Conservation (phyloP, 371 early-diverging fungal species). For the Rhizopus arrhizus region DNA sequence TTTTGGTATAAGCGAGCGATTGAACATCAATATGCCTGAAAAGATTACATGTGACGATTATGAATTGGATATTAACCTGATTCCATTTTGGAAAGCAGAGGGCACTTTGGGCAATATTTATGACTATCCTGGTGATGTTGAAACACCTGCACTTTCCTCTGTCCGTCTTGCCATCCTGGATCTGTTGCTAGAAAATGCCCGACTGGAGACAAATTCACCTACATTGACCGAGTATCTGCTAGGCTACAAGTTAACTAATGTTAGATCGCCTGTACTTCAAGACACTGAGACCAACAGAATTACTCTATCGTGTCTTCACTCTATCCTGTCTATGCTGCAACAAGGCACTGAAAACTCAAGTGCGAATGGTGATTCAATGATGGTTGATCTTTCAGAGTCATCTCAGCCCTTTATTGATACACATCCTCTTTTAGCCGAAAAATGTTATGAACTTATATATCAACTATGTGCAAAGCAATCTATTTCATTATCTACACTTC, state of each 20-base stretch:
- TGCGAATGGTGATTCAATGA: slow-evolving; percentile 19
- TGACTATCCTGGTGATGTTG: slow-evolving; percentile 22
- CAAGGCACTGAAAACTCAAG: slow-evolving; percentile 38
- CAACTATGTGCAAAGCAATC: slow-evolving; percentile 70
- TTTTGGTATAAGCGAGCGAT: slow-evolving; percentile 75
- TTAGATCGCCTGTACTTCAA: slow-evolving; percentile 36
- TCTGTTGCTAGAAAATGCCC: slow-evolving; percentile 66
- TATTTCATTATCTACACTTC: slow-evolving; percentile 73
- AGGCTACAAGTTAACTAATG: slow-evolving; percentile 63
- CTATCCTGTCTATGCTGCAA: slow-evolving; percentile 69
- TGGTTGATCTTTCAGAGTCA: slow-evolving; percentile 20
- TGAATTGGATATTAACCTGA: slow-evolving; percentile 47
- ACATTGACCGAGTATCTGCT: slow-evolving; percentile 86
- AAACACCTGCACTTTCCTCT: slow-evolving; percentile 36
- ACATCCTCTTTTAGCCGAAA: slow-evolving; percentile 83
- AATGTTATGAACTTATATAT: slow-evolving; percentile 85
- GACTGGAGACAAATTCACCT: slow-evolving; percentile 50
- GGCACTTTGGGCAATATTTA: slow-evolving; percentile 29
- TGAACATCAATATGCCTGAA: slow-evolving; percentile 66
- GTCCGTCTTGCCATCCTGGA: slow-evolving; percentile 77
- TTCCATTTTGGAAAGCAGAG: slow-evolving; percentile 49
- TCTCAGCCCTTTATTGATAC: slow-evolving; percentile 57
- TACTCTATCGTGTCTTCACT: slow-evolving; percentile 63
- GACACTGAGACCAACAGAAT: slow-evolving; percentile 48
- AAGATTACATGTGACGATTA: slow-evolving; percentile 46